These are phyloP conservation scores for Crithidia sp. DNA, from an alignment of 208 protist species.

Conservation along the genomic window DNA sequence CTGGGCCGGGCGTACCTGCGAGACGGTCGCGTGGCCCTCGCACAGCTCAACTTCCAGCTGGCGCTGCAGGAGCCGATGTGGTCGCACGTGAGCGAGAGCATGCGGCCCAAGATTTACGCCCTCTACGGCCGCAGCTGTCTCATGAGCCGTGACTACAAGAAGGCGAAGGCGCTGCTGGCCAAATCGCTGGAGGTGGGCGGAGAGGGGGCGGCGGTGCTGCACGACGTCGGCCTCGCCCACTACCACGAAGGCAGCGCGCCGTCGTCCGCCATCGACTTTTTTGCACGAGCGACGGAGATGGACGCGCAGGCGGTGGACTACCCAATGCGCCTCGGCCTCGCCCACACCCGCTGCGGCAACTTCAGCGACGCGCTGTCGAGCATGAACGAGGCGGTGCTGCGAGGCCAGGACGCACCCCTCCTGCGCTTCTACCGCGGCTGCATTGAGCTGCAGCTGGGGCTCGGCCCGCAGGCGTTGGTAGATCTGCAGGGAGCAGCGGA, in stretches of 20 bases:
- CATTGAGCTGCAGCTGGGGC: conserved; percentile 56
- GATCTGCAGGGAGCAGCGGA: conserved; percentile 22
- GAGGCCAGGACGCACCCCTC: conserved; percentile 39
- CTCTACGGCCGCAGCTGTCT: conserved; percentile 53
- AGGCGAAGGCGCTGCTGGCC: conserved; percentile 45
- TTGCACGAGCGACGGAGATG: conserved; percentile 66
- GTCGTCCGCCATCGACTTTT: conserved; percentile 59
- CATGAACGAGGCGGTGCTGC: conserved; percentile 74
- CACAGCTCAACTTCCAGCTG: conserved; percentile 50
- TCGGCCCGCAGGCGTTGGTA: conserved; percentile 39
- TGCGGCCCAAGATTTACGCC: conserved; percentile 48
- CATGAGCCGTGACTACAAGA: conserved; percentile 39
- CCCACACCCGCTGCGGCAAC: conserved; percentile 56
- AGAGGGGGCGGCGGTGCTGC: conserved; percentile 59
- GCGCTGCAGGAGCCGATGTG: conserved; percentile 57
- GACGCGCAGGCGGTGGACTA: conserved; percentile 61
- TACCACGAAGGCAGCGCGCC: conserved; percentile 71
- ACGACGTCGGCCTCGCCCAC: conserved; percentile 76
- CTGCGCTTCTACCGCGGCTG: conserved; percentile 83
- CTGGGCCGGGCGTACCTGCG: conserved; percentile 59
- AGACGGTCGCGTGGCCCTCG: conserved; percentile 41
- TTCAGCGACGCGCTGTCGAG: conserved; percentile 65
- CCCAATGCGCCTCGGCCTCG: conserved; percentile 71
- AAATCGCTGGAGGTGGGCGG: conserved; percentile 67
- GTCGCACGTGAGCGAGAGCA: conserved; percentile 40